Evolutionary conservation across 495 filamentous ascomycete species (phyloP).

Genomic region (Aspergillus incahuasiensis): DNA sequence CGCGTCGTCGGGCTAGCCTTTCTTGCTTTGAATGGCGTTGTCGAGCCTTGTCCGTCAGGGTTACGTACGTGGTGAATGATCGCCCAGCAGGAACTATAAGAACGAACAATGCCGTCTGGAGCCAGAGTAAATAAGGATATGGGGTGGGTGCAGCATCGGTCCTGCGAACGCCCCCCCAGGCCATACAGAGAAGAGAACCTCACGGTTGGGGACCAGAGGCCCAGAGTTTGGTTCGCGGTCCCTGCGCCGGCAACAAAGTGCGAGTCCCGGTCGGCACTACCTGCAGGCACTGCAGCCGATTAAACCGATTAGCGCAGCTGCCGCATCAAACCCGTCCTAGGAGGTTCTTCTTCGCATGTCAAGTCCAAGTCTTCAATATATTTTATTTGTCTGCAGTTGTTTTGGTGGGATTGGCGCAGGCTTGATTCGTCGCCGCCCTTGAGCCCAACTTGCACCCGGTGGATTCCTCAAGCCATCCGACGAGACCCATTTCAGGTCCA

Average conservation of each 20-base stretch:
- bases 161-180: not conserved
- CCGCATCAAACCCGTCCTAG: constrained; percentile 14
- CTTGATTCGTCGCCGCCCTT: constrained; percentile 2
- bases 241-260: not conserved
- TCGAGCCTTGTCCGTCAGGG: not conserved
- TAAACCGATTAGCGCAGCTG: constrained; percentile 14
- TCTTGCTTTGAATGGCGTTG: not conserved
- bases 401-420: not conserved
- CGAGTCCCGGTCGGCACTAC: no score
- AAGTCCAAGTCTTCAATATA: not conserved
- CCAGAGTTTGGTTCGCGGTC: not conserved
- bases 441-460: not conserved
- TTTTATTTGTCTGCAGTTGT: not conserved
- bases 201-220: not conserved
- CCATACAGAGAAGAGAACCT: not conserved
- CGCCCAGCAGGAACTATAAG: no score
- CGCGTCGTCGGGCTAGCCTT: not conserved
- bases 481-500: constrained; percentile 2
- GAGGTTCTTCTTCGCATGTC: constrained; percentile 5
- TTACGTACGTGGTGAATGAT: not conserved
- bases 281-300: constrained; percentile 2
- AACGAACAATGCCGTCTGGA: no score
- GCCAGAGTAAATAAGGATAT: no score
- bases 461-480: not conserved
- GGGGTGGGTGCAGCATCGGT: not conserved